phyloP scores from a whole-genome alignment of 1,139 yeast species.

The Yamadazyma jaroonii region DNA sequence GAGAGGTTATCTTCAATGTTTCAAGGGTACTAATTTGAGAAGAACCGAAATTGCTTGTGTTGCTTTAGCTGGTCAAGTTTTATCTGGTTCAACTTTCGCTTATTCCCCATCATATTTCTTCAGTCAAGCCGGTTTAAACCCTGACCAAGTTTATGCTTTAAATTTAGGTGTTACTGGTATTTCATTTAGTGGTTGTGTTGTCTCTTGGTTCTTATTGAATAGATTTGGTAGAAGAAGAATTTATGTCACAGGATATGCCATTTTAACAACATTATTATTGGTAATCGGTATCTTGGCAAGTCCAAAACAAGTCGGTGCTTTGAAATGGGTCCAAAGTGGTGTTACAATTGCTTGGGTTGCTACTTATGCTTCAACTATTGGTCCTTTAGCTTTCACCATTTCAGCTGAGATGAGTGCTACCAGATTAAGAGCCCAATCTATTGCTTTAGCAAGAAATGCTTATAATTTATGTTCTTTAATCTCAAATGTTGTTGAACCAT shows the following conservation, averaged over 20 bases:
- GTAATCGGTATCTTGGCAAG: slow-evolving; percentile 40
- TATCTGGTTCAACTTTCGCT: slow-evolving; percentile 20
- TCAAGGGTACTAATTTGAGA: slow-evolving; percentile 22
- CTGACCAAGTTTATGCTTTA: slow-evolving; percentile 20
- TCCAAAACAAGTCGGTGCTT: slow-evolving; percentile 17
- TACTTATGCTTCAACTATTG: slow-evolving; percentile 22
- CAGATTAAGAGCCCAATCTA: slow-evolving; percentile 23
- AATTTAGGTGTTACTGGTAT: slow-evolving; percentile 26
- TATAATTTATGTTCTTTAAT: slow-evolving; percentile 20
- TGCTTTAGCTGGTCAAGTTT: slow-evolving; percentile 21
- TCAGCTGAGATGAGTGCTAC: slow-evolving; percentile 24
- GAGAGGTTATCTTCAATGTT: slow-evolving; percentile 23
- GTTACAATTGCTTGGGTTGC: slow-evolving; percentile 24
- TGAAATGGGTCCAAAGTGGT: slow-evolving; percentile 24
- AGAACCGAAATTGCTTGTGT: slow-evolving; percentile 25
- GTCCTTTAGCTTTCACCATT: slow-evolving; percentile 24
- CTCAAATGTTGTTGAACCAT: slow-evolving; percentile 23
- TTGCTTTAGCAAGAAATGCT: slow-evolving; percentile 23
- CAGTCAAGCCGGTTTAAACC: slow-evolving; percentile 19
- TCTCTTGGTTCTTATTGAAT: slow-evolving; percentile 20
- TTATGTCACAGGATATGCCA: slow-evolving; percentile 19
- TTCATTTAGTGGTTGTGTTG: slow-evolving; percentile 12
- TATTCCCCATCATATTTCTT: slow-evolving; percentile 21
- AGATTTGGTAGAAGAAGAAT: slow-evolving; percentile 19
- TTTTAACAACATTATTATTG: slow-evolving; percentile 32